Percentiles rank a stretch among this genome's conserved stretches.
These are phyloP conservation scores for Aureobasidium sp. DNA, from an alignment of 2,329 filamentous ascomycete genomes.

Conservation along the genomic window DNA sequence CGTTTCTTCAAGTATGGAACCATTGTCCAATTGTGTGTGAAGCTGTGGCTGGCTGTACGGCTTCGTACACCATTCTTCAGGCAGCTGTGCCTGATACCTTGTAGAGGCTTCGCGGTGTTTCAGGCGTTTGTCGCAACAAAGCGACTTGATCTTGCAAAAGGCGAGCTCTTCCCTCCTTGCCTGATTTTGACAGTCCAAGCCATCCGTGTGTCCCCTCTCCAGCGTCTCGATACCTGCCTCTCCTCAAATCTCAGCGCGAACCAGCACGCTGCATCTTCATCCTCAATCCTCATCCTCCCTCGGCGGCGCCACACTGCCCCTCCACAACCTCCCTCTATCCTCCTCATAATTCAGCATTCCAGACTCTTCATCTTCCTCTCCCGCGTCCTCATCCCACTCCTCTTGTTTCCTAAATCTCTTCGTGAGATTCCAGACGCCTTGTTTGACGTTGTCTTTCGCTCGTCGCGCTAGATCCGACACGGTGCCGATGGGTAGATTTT, in stretches of 20 bases:
- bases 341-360: conserved; percentile 11
- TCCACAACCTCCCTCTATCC: conserved; percentile 6
- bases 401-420: not conserved
- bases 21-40: too few relatives aligned
- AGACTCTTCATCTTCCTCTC: not conserved
- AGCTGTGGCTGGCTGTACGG: too few relatives aligned
- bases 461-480: not conserved
- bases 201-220: not conserved
- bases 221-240: not conserved
- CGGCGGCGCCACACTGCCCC: not conserved
- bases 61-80: too few relatives aligned
- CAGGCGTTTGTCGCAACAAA: too few relatives aligned
- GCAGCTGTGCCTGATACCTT: too few relatives aligned
- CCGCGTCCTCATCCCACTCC: conserved; percentile 8
- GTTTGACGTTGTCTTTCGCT: not conserved
- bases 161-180: too few relatives aligned
- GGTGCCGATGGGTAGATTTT: not conserved
- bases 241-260: not conserved
- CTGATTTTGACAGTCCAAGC: too few relatives aligned
- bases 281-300: not conserved
- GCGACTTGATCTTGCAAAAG: too few relatives aligned
- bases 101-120: too few relatives aligned
- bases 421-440: not conserved
- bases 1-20: too few relatives aligned
- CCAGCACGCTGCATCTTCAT: not conserved